phyloP scores from a whole-genome alignment of 2,329 filamentous ascomycete genomes.

The Plenodomus tracheiphilus region DNA sequence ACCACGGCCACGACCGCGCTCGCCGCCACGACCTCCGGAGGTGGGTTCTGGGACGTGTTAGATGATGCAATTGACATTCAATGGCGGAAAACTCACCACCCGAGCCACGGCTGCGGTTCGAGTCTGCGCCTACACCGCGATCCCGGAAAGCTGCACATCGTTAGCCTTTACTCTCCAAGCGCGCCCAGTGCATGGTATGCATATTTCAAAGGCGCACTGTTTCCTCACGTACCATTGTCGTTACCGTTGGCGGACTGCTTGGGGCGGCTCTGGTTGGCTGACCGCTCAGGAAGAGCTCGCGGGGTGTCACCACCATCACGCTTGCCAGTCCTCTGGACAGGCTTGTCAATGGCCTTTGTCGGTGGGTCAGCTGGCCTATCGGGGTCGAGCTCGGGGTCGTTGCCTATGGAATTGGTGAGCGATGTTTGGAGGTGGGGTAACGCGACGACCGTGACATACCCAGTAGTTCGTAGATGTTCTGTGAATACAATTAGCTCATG shows the following conservation, averaged over 20 bases:
- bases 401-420: constrained; percentile 55
- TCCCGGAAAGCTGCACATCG: constrained; percentile 77
- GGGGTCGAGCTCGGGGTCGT: constrained; percentile 70
- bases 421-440: constrained; percentile 11
- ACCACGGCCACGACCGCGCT: constrained; percentile 53
- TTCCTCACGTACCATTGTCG: constrained; percentile 75
- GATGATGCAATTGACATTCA: constrained; percentile 3
- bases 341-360: constrained; percentile 88
- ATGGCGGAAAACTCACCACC: constrained; percentile 31
- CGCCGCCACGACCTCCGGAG: constrained; percentile 24
- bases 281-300: constrained; percentile 44
- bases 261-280: constrained; percentile 31
- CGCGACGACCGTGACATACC: constrained; percentile 61
- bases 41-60: constrained; percentile 22
- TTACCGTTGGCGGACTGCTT: constrained; percentile 67
- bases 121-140: constrained; percentile 75
- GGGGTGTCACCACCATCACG: constrained; percentile 80
- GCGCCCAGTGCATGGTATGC: background rate
- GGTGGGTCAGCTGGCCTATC: constrained; percentile 78
- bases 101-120: constrained; percentile 73
- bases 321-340: constrained; percentile 75
- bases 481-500: constrained; percentile 43
- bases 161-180: constrained; percentile 20
- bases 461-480: constrained; percentile 99
- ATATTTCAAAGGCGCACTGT: background rate